These are phyloP conservation scores for Corrigiola litoralis DNA, from an alignment of 179 eudicot genomes.

Conservation along the genomic window DNA sequence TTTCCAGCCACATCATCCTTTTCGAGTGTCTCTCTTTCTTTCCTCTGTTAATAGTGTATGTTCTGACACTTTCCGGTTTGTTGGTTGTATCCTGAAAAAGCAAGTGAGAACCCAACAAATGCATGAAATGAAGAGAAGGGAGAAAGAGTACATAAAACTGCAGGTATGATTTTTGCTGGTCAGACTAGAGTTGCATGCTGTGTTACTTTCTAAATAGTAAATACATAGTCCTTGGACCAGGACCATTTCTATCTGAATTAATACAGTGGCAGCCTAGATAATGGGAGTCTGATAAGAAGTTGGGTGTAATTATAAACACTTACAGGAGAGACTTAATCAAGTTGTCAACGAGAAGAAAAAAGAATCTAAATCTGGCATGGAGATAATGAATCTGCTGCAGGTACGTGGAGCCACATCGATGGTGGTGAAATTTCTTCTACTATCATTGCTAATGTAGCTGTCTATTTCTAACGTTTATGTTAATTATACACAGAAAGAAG, in stretches of 20 bases:
- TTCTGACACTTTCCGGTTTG: constrained; percentile 13
- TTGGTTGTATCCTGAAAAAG: constrained; percentile 33
- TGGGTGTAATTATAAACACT: constrained; percentile 9
- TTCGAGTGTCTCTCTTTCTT: not conserved
- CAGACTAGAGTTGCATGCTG: constrained; percentile 3
- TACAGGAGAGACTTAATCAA: constrained; percentile 87
- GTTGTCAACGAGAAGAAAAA: constrained; percentile 96
- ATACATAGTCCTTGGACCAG: not conserved
- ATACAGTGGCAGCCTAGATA: not conserved
- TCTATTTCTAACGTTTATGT: not conserved
- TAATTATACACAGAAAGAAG: constrained; percentile 76
- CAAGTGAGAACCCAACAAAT: constrained; percentile 94
- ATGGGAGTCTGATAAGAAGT: constrained; percentile 2
- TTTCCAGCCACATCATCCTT: not conserved
- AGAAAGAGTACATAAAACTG: constrained; percentile 80
- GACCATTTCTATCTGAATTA: not conserved
- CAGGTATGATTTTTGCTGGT: constrained; percentile 47
- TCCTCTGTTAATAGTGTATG: not conserved
- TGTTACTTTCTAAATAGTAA: not conserved
- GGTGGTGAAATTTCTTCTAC: not conserved
- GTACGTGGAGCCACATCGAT: constrained; percentile 27
- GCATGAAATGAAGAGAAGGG: constrained; percentile 99
- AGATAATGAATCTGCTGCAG: constrained; percentile 98
- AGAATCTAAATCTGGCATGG: constrained; percentile 99
- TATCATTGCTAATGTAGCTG: not conserved